Base-by-base conservation (phyloP, 2,329 filamentous ascomycete species). In the Fusarium sp. region DNA sequence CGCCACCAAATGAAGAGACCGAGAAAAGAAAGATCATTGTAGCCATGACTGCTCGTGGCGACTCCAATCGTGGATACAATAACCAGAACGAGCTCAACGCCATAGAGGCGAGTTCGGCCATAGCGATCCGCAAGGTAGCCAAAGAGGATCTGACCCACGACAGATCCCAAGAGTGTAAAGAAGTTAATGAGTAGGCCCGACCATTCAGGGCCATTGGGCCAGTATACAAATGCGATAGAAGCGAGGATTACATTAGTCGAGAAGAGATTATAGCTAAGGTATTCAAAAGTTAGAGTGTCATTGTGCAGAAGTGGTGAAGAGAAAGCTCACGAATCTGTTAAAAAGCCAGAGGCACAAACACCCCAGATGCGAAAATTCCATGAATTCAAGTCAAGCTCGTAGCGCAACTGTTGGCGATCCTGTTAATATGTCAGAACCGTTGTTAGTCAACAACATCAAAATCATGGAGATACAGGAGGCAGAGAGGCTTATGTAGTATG, bases 51-150 rank as follows among this genome's bases (percentile, higher is more conserved):
- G 61, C 84, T 86, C 1, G 86, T 88, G n/a, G 86, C 86, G 7
- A 88, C 85, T 14, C 87, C 87, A 69, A 89, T 86, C n/a, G 87
- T 89, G 22, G 87, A 88, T 14, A 89, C 84, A 57, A 89, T 87
- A 53, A 89, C 87, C 17, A 89, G 85, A 22, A 88, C 82, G 20
- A 89, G 81, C 77, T 89, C 87, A 59, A 89, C 86, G n/a, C 87
- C 87, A 64, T 89, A 89, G 6, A 89, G 82, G 9, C 86, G 83
- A 18, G 87, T 89, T 26, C 87, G 84, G n/a, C 87, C 87, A 77
- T 86, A 87, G 63, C 84, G 84, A 72, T 89, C 87, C 42, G 87
- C 87, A 11, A 89, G 82, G 65, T 85, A 87, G 47, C 87, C 87
- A 70, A 89, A 89, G 28, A 85, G 75, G 30, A 89, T 77, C 73